Evolutionary conservation across 176 grass and related monocot genomes (phyloP).

Genomic region (Tillandsia fasciculata): DNA sequence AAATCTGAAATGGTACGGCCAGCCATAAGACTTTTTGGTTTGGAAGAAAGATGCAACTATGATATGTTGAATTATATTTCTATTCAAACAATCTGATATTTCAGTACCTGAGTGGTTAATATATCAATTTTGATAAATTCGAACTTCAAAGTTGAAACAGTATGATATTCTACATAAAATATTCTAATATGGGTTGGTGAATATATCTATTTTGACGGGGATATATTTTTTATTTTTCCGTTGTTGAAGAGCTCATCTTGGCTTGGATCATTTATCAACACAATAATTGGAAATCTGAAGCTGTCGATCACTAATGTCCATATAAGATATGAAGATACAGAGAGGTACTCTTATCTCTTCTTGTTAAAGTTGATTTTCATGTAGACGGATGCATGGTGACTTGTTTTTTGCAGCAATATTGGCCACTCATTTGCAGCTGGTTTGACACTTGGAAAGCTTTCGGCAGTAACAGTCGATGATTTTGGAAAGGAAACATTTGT

Average conservation of each 20-base stretch:
- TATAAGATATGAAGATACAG: slow-evolving; percentile 88
- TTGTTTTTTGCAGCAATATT: slow-evolving; percentile 78
- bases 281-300: slow-evolving; percentile 94
- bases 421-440: slow-evolving; percentile 86
- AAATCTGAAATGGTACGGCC: slow-evolving; percentile 66
- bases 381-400: slow-evolving; percentile 18
- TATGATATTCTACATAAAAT: no score
- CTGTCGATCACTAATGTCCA: slow-evolving; percentile 86
- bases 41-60: background rate
- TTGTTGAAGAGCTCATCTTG: slow-evolving; percentile 74
- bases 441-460: slow-evolving; percentile 78
- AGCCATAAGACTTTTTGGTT: slow-evolving; percentile 3
- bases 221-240: slow-evolving; percentile 14
- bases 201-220: slow-evolving; percentile 9
- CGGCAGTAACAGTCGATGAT: slow-evolving; percentile 87
- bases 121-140: slow-evolving; percentile 11
- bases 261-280: slow-evolving; percentile 87
- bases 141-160: no score
- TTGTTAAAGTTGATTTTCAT: slow-evolving; percentile 17
- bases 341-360: slow-evolving; percentile 58
- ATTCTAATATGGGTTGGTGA: background rate
- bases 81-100: background rate
- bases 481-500: slow-evolving; percentile 82
- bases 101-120: background rate
- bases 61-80: background rate